Evolutionary conservation across 352 stramenopile genomes (phyloP), one percentile per base, ranked within the genome.

Genomic region (Phytophthora pistaciae): DNA sequence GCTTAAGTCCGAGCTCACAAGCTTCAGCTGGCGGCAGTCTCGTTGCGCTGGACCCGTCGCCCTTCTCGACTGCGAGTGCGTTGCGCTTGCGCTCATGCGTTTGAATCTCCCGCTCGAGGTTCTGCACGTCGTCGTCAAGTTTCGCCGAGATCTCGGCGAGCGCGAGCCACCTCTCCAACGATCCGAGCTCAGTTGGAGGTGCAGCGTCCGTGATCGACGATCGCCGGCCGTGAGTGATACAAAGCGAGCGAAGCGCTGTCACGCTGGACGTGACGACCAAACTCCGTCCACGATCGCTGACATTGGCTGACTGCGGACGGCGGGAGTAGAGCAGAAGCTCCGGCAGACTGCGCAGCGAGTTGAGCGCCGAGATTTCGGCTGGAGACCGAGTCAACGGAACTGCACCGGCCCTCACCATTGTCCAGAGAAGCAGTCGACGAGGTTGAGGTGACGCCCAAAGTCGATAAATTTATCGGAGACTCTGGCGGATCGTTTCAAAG

Each of bases 1-100:
- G 48, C 50, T 90, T 89, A 0, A 82, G 68, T 13, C 68, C 63
- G 16, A 84, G 27, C 8, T 79, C 74, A 20, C 62, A 78, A 18
- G 60, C 56, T 66, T 78, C 70, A 16, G 70, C 60, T 33, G 66
- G 44, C 8, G 70, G 70, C 6, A 78, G 56, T 42, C 33, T 60
- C 10, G 56, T 72, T 10, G 38, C 16, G 7, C 18, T 74, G 5
- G 56, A 74, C 9, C 16, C 36, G 44, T 68, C 60, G 14, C 27
- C 8, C 13, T 23, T 55, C 13, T 16, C 40, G 1, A 25, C 7
- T 23, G 21, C 16, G 36, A 78, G 38, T 5, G 25, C 61, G 18
- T 36, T 68, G 20, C 25, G 56, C 50, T 68, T 78, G 3, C 56
- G 60, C 55, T 79, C 67, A 23, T 79, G 67, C 5, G 21, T 38